A percentile compares a stretch with the other conserved stretches of the same genome.
Conservation (phyloP, 805 yeast species). For the Ogataea zsoltii region DNA sequence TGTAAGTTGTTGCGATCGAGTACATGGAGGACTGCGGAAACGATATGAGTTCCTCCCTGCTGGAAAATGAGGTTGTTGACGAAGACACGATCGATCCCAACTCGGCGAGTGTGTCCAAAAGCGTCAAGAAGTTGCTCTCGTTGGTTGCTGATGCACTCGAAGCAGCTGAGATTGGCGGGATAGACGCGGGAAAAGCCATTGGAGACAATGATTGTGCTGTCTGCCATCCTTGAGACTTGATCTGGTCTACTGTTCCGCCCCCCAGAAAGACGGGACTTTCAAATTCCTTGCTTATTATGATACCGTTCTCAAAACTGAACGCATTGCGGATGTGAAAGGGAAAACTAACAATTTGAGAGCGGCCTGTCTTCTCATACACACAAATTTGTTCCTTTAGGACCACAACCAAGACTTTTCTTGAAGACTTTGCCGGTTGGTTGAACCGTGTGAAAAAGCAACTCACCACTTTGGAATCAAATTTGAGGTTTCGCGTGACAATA, state of each 20-base stretch:
- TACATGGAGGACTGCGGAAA: slow-evolving; percentile 48
- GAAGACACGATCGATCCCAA: slow-evolving; percentile 72
- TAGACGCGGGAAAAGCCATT: slow-evolving; percentile 9
- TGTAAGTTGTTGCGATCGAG: slow-evolving; percentile 57
- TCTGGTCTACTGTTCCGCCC: slow-evolving; percentile 1
- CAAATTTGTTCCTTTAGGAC: slow-evolving; percentile 61
- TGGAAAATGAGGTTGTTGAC: slow-evolving; percentile 62
- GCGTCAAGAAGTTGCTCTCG: slow-evolving; percentile 53
- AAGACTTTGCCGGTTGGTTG: slow-evolving; percentile 17
- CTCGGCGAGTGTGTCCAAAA: slow-evolving; percentile 74
- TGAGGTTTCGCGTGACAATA: slow-evolving; percentile 47
- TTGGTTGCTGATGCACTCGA: slow-evolving; percentile 14
- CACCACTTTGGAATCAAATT: slow-evolving; percentile 51
- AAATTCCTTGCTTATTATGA: slow-evolving; percentile 41
- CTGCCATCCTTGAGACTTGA: neutral
- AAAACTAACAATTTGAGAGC: slow-evolving; percentile 58
- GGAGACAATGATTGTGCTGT: slow-evolving; percentile 7
- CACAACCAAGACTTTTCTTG: slow-evolving; percentile 53
- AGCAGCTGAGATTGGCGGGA: slow-evolving; percentile 19
- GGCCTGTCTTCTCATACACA: slow-evolving; percentile 62
- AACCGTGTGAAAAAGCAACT: slow-evolving; percentile 65
- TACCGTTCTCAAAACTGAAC: slow-evolving; percentile 66
- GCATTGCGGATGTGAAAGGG: slow-evolving; percentile 68
- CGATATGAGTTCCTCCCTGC: slow-evolving; percentile 54
- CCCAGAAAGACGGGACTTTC: slow-evolving; percentile 11